These are phyloP conservation scores for Pleurotus citrinopileatus DNA, from an alignment of 768 basidiomycete species.

Conservation along the genomic window DNA sequence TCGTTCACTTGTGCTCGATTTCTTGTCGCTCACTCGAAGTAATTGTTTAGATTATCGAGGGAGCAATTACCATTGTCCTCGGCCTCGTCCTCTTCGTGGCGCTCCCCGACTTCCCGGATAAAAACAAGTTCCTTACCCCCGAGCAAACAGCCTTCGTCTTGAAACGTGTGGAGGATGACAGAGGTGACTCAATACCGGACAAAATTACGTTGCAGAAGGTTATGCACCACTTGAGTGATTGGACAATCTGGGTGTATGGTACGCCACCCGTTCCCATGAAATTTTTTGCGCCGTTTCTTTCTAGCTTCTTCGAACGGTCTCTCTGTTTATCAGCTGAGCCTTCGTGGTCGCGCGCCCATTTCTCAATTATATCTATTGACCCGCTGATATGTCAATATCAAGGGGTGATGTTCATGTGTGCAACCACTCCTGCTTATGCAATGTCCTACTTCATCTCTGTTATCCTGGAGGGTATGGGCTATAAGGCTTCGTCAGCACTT, in stretches of 20 bases:
- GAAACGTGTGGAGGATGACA: constrained; percentile 45
- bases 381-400: background rate
- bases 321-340: background rate
- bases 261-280: constrained; percentile 8
- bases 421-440: constrained; percentile 41
- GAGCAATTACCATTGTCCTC: constrained; percentile 38
- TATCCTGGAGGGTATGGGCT: constrained; percentile 46
- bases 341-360: background rate
- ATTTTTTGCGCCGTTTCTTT: background rate
- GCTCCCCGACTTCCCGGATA: constrained; percentile 45
- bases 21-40: background rate
- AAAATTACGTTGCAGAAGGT: constrained; percentile 33
- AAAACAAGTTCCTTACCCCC: constrained; percentile 40
- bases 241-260: constrained; percentile 48
- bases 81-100: constrained; percentile 38
- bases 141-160: constrained; percentile 42
- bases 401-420: constrained; percentile 45
- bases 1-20: background rate
- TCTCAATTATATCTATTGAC: background rate
- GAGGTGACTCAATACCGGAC: constrained; percentile 49
- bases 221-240: constrained; percentile 37
- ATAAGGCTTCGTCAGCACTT: constrained; percentile 30
- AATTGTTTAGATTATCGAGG: constrained; percentile 39
- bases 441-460: constrained; percentile 46
- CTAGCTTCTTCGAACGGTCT: background rate